phyloP scores from a whole-genome alignment of 805 yeast species.

The Lipomyces yamanashiensis region DNA sequence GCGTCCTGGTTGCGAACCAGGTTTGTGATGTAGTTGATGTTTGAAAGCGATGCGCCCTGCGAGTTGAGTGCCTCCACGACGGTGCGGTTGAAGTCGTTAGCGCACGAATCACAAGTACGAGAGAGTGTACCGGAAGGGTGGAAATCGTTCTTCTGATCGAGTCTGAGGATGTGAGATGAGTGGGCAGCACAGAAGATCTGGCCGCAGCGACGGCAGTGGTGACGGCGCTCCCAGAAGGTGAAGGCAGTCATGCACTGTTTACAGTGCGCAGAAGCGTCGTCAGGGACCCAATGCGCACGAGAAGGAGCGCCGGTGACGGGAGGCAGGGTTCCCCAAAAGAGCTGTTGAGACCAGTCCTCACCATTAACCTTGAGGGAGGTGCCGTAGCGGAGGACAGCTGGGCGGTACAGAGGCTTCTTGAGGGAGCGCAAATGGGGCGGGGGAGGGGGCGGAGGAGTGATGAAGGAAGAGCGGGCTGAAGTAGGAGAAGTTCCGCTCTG shows the following conservation, averaged over 20 bases:
- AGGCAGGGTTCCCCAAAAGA: constrained; percentile 35
- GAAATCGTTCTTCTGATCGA: constrained; percentile 55
- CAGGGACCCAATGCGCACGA: constrained; percentile 59
- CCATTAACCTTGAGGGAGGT: constrained; percentile 41
- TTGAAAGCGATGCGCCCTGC: constrained; percentile 15
- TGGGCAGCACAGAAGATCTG: constrained; percentile 77
- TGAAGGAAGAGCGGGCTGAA: constrained; percentile 25
- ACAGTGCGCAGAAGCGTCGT: constrained; percentile 67
- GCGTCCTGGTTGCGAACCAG: constrained; percentile 28
- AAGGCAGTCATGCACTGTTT: constrained; percentile 69
- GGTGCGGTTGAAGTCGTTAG: constrained; percentile 51
- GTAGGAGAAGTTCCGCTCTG: constrained; percentile 29
- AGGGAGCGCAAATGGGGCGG: constrained; percentile 78
- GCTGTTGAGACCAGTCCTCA: constrained; percentile 31
- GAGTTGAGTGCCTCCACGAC: constrained; percentile 32
- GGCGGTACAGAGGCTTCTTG: constrained; percentile 84
- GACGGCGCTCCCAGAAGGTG: constrained; percentile 77
- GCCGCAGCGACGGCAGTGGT: constrained; percentile 86
- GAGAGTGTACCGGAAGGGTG: constrained; percentile 70
- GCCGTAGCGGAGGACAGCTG: constrained; percentile 76
- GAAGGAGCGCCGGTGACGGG: constrained; percentile 42
- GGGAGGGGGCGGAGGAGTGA: constrained; percentile 38
- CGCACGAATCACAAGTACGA: constrained; percentile 73
- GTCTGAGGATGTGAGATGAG: constrained; percentile 58
- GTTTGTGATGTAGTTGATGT: constrained; percentile 33